Evolutionary conservation across 805 yeast species (phyloP), one percentile per base, ranked within the genome.

Genomic region (Isabelozyma pseudorhagii): DNA sequence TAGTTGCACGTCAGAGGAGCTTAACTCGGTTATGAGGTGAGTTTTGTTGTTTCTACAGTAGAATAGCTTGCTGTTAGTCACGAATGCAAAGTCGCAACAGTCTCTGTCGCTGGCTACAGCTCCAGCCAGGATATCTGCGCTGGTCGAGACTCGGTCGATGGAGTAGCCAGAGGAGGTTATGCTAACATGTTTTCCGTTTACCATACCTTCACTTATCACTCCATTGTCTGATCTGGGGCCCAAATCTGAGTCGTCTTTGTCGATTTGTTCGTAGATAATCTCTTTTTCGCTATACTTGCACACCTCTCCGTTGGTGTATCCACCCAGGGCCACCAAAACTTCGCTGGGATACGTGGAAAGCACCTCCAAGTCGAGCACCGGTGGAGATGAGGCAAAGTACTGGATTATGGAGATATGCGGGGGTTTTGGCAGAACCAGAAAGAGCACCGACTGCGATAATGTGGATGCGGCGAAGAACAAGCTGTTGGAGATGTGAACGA

Each of bases 241-340:
- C 6, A 21, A 21, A 21, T 4, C 25, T 31, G 4, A 1, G 36
- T 29, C 34, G 34, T 31, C 25, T 21, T 31, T 31, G 36, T 9
- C 10, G 8, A 8, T 13, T 9, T 9, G n/a, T 31, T 31, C 5
- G 36, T 31, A 31, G 36, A 31, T 31, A 31, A 31, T 13, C 5
- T 8, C 36, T 4, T 31, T 31, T 31, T 31, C n/a, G 36, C 36
- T 31, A 31, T 31, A 25, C 31, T 50, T 55, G 45, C 54, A 48
- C 38, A 65, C 50, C 45, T 71, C 74, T 1, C 74, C 72, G 43
- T 67, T 61, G 25, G 67, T 61, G 49, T 66, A 63, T 1, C 74
- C 74, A 11, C 75, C 75, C 46, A 66, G 71, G 40, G 70, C 63
- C 11, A 63, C 47, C 15, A 63, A 50, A 4, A 68, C 13, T 10